phyloP scores from a whole-genome alignment of 345 rosid species.

The Dimocarpus longan region DNA sequence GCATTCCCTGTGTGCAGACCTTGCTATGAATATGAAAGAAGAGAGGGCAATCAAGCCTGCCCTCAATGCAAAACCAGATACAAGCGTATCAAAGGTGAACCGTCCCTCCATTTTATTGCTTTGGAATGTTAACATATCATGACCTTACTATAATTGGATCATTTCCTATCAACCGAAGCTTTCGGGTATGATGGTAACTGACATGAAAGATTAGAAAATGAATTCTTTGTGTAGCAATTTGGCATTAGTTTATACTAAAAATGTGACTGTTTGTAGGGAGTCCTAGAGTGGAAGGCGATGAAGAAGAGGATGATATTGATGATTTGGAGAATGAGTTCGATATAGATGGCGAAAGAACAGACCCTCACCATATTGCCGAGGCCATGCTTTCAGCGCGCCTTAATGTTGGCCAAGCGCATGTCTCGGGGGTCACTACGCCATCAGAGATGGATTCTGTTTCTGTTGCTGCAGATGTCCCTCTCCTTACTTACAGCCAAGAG shows the following conservation, averaged over 20 bases:
- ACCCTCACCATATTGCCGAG: slow-evolving; percentile 49
- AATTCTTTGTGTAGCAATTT: background rate
- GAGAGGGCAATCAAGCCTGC: slow-evolving; percentile 92
- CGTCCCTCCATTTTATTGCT: background rate
- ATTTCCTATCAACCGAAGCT: no score
- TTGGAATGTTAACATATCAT: no score
- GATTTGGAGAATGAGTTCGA: slow-evolving; percentile 68
- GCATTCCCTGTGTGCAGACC: slow-evolving; percentile 94
- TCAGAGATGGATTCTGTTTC: slow-evolving; percentile 63
- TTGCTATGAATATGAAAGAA: slow-evolving; percentile 90
- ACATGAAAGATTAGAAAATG: background rate
- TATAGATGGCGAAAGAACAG: slow-evolving; percentile 35
- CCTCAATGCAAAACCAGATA: slow-evolving; percentile 94
- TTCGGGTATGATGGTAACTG: no score
- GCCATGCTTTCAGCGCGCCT: slow-evolving; percentile 51
- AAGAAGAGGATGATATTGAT: slow-evolving; percentile 69
- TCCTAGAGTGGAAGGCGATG: slow-evolving; percentile 71
- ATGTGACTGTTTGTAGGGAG: slow-evolving; percentile 45
- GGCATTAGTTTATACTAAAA: slow-evolving; percentile 1
- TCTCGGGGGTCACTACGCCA: slow-evolving; percentile 37
- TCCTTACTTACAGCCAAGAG: slow-evolving; percentile 74
- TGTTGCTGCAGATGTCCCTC: slow-evolving; percentile 56
- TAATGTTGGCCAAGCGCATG: slow-evolving; percentile 41
- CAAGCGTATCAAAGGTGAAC: slow-evolving; percentile 80
- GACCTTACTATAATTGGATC: no score